phyloP scores from a whole-genome alignment of 495 filamentous ascomycete genomes.

The Aspergillus conjunctus region DNA sequence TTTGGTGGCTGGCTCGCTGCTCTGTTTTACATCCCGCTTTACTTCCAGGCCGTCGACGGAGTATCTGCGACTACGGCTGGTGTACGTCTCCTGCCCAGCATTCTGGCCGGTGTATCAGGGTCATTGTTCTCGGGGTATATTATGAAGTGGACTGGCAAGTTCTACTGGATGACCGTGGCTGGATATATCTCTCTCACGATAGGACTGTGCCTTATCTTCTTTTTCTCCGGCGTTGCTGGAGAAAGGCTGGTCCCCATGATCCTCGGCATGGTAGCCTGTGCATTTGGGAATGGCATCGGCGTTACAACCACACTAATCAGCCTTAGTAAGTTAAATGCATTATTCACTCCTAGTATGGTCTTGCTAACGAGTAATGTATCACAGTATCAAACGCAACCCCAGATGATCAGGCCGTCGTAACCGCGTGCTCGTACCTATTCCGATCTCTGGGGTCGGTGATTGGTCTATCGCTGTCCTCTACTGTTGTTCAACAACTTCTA shows the following conservation, averaged over 20 bases:
- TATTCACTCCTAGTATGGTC: neutral
- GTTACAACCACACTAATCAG: slow-evolving; percentile 71
- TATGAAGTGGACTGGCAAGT: slow-evolving; percentile 77
- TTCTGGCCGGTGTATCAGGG: slow-evolving; percentile 63
- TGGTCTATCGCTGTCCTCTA: slow-evolving; percentile 70
- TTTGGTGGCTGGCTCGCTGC: slow-evolving; percentile 65
- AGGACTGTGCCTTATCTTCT: slow-evolving; percentile 56
- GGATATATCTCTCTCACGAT: slow-evolving; percentile 55
- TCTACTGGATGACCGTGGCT: slow-evolving; percentile 71
- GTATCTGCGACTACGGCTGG: slow-evolving; percentile 68
- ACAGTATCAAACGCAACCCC: slow-evolving; percentile 68
- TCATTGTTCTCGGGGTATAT: slow-evolving; percentile 68
- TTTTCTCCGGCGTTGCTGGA: slow-evolving; percentile 58
- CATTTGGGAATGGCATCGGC: slow-evolving; percentile 66
- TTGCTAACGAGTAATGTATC: slow-evolving; percentile 26
- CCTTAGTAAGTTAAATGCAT: slow-evolving; percentile 53
- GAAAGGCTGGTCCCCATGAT: slow-evolving; percentile 53
- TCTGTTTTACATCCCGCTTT: slow-evolving; percentile 78
- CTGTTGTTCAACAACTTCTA: slow-evolving; percentile 72
- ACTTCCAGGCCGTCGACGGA: slow-evolving; percentile 74
- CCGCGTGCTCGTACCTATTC: slow-evolving; percentile 86
- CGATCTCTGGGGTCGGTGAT: slow-evolving; percentile 78
- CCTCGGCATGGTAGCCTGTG: slow-evolving; percentile 55
- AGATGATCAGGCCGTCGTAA: slow-evolving; percentile 75
- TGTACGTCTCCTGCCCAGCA: slow-evolving; percentile 66